Percentiles rank a stretch among this genome's conserved stretches.
phyloP scores from a whole-genome alignment of 805 yeast species.

The Candida lessepsii region DNA sequence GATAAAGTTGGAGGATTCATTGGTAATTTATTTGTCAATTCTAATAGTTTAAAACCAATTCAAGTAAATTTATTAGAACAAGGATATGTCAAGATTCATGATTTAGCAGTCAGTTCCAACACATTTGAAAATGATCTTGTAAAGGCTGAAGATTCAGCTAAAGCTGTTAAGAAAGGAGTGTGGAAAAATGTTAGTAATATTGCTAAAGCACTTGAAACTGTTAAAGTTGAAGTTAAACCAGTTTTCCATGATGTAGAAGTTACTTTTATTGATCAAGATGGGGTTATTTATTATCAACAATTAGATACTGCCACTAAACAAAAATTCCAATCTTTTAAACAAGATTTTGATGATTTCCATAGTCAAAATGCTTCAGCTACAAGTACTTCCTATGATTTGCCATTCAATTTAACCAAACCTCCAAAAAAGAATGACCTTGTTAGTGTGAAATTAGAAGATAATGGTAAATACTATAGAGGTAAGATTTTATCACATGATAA shows the following conservation, averaged over 20 bases:
- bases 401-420: constrained; percentile 36
- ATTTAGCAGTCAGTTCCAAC: constrained; percentile 58
- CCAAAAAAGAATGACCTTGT: constrained; percentile 59
- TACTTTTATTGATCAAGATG: constrained; percentile 46
- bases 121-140: constrained; percentile 52
- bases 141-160: constrained; percentile 65
- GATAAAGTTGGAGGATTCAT: constrained; percentile 82
- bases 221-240: constrained; percentile 27
- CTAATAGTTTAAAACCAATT: constrained; percentile 48
- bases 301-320: constrained; percentile 36
- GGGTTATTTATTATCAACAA: constrained; percentile 47
- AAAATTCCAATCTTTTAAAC: constrained; percentile 44
- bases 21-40: constrained; percentile 61
- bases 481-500: constrained; percentile 48
- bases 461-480: constrained; percentile 60
- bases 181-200: constrained; percentile 61
- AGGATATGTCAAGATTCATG: constrained; percentile 68
- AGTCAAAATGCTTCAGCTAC: constrained; percentile 36
- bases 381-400: constrained; percentile 35
- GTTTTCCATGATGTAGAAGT: constrained; percentile 52
- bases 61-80: constrained; percentile 56
- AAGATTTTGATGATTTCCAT: constrained; percentile 47
- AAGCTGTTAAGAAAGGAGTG: constrained; percentile 52
- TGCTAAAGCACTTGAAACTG: constrained; percentile 8
- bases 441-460: constrained; percentile 51